Base-by-base conservation (phyloP, 2,329 filamentous ascomycete genomes). In the Fusarium sp. region DNA sequence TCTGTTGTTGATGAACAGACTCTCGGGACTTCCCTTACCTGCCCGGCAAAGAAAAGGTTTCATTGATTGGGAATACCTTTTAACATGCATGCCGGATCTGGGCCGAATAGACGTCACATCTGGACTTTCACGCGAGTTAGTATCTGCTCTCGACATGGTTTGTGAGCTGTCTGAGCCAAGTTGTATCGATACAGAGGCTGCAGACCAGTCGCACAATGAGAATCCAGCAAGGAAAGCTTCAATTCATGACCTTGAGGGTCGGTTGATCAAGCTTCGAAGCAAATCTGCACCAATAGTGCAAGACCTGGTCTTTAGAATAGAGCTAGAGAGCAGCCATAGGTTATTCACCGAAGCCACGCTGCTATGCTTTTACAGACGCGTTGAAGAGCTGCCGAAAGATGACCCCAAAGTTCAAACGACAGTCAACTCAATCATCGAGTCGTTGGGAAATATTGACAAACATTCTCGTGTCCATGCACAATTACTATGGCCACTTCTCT, bases 1-100 rank as follows among this genome's bases (percentile, higher is more conserved):
- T 18, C 33, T 62, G 2, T 26, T 64, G 5, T 8, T 64, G 39
- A 64, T 64, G 61, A 49, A 64, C 11, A 61, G 39, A 12, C 42
- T 64, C 4, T 64, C 61, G 1, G 49, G 43, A 0, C 24, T 56
- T 3, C 57, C 48, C 1, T 1, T 56, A 3, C 57, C 57, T 5
- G 28, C 24, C 1, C 21, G 33, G n/a, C 56, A 48, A 9, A 50
- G 23, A 6, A 49, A 31, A 10, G 46, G 41, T 8, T 20, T 41
- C n/a, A 18, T 53, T 0, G 49, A 61, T 20, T 61, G 56, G 56
- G 33, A 47, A 7, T 43, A 56, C 13, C 18, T 64, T 7, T 20
- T 64, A 3, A 37, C 28, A 5, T 41, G 39, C 11, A 56, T 64
- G 57, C 61, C 61, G 10, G 48, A 62, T 1, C 31, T 50, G 1